Percentiles rank a stretch among this genome's conserved stretches.
Conservation (phyloP, 1,139 yeast species). For the Blastobotrys buckinghamii region DNA sequence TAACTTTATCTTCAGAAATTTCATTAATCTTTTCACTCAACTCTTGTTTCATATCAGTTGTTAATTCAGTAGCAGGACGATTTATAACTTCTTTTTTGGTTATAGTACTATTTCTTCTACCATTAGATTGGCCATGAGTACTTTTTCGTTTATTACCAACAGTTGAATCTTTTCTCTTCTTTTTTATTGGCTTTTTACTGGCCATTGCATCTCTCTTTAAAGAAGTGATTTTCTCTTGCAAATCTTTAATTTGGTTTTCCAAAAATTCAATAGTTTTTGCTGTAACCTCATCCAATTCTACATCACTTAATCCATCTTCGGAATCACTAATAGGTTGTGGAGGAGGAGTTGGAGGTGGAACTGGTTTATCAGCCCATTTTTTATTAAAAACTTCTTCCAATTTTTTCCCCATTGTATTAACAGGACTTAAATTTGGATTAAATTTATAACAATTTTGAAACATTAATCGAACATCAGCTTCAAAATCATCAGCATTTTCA, state of each 20-base stretch:
- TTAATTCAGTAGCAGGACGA: constrained; percentile 26
- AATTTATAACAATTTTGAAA: constrained; percentile 85
- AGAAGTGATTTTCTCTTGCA: constrained; percentile 78
- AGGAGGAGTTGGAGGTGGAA: constrained; percentile 57
- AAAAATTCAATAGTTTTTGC: constrained; percentile 86
- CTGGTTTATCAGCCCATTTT: constrained; percentile 88
- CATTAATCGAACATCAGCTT: constrained; percentile 71
- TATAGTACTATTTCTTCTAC: constrained; percentile 11
- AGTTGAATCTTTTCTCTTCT: constrained; percentile 24
- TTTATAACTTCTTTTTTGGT: constrained; percentile 10
- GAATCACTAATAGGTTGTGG: constrained; percentile 32
- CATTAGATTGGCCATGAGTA: constrained; percentile 15
- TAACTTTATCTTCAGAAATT: constrained; percentile 72
- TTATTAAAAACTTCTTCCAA: constrained; percentile 80
- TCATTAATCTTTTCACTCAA: constrained; percentile 75
- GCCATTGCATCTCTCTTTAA: constrained; percentile 67
- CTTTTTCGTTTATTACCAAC: constrained; percentile 17
- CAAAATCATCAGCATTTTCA: constrained; percentile 84
- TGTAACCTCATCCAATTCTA: constrained; percentile 44
- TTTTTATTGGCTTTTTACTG: constrained; percentile 37
- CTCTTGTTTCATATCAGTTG: constrained; percentile 96
- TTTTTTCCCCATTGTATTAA: constrained; percentile 90
- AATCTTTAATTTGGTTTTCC: constrained; percentile 77
- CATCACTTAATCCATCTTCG: constrained; percentile 46
- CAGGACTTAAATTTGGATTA: constrained; percentile 95